These are phyloP conservation scores for Tricholoma saponaceum DNA, from an alignment of 768 basidiomycete species.

Conservation along the genomic window DNA sequence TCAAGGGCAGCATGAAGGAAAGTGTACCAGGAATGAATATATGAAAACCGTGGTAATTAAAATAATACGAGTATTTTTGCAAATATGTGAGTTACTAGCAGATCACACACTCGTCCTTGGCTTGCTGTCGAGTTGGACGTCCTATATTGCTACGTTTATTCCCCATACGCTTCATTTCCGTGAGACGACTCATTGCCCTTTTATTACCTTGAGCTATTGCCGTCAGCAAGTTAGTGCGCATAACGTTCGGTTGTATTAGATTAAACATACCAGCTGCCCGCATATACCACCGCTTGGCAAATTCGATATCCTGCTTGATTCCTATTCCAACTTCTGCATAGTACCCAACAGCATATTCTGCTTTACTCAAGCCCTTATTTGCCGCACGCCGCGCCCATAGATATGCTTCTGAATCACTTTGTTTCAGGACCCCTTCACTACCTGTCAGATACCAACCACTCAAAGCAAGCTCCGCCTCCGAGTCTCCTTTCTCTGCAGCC, in stretches of 20 bases:
- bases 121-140: constrained; percentile 89
- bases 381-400: constrained; percentile 95
- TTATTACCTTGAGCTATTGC: constrained; percentile 96
- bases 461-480: constrained; percentile 92
- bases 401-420: constrained; percentile 98
- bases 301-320: constrained; percentile 91
- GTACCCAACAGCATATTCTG: constrained; percentile 98
- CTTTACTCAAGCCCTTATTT: constrained; percentile 94
- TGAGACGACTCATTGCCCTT: constrained; percentile 92
- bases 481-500: constrained; percentile 93
- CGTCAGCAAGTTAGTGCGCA: background rate
- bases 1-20: no score
- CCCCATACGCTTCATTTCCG: constrained; percentile 90
- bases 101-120: constrained; percentile 91
- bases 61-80: background rate
- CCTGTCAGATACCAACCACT: constrained; percentile 99
- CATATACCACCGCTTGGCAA: constrained; percentile 99
- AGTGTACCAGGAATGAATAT: no score
- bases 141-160: constrained; percentile 73
- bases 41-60: no score
- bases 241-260: background rate
- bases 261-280: constrained; percentile 83
- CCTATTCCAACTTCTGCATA: constrained; percentile 98
- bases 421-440: constrained; percentile 92
- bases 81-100: constrained; percentile 33